phyloP scores from a whole-genome alignment of 1,139 yeast genomes.

The Diutina pseudorugosa region DNA sequence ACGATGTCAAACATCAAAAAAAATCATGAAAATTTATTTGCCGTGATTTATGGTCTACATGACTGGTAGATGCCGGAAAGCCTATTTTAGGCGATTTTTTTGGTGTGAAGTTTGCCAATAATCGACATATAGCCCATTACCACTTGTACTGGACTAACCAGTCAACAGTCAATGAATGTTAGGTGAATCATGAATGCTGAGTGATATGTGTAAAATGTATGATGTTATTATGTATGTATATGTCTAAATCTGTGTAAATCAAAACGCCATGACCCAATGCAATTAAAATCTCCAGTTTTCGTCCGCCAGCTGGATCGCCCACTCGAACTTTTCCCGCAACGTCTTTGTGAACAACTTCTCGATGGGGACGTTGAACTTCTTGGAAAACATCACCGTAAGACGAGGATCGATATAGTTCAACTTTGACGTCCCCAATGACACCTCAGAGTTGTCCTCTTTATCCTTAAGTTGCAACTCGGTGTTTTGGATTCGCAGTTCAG shows the following conservation, averaged over 20 bases:
- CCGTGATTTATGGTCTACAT: no score
- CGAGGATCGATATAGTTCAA: slow-evolving; percentile 94
- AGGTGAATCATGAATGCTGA: no score
- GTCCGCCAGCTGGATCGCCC: slow-evolving; percentile 93
- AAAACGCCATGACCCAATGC: background rate
- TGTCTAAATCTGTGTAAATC: background rate
- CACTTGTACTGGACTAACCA: no score
- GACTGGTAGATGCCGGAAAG: no score
- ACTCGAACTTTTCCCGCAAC: slow-evolving; percentile 78
- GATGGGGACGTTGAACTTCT: slow-evolving; percentile 77
- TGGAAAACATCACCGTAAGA: slow-evolving; percentile 79
- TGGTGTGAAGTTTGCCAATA: no score
- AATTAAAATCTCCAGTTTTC: slow-evolving; percentile 70
- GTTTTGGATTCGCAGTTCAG: slow-evolving; percentile 60
- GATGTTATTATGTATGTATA: no score
- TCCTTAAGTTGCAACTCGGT: slow-evolving; percentile 72
- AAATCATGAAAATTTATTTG: no score
- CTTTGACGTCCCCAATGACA: slow-evolving; percentile 86
- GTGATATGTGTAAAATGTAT: no score
- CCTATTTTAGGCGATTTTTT: no score
- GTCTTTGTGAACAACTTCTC: slow-evolving; percentile 89
- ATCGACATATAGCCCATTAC: no score
- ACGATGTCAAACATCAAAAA: no score
- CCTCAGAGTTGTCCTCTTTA: slow-evolving; percentile 89
- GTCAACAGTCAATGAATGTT: no score